Evolutionary conservation across 139 green algal species (phyloP), one percentile per base, ranked within the genome.

Genomic region (Gonium pectorale): DNA sequence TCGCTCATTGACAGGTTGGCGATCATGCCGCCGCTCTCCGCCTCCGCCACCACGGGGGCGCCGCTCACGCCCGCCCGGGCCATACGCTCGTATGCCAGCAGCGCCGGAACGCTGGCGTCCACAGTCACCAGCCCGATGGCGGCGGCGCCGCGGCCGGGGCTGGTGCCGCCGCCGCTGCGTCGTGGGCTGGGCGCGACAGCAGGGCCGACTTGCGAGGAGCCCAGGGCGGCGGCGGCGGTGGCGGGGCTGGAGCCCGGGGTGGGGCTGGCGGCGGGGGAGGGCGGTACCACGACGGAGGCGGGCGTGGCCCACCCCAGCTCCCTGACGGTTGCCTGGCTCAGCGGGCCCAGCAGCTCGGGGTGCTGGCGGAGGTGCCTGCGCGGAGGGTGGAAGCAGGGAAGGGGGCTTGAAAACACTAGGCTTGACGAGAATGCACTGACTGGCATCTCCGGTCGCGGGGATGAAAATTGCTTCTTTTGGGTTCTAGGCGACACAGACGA

Each of bases 1-100:
- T 97, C 94, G 1, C 85, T 93, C n/a, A 93, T 89, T 52, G 82
- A 92, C 67, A 97, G 86, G 85, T 97, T 97, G 67, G 94, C 94
- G 27, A 97, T 92, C 49, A 97, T 69, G 38, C 90, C 69, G 3
- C 95, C 88, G 49, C 60, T 54, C 62, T 83, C 88, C 3, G 89
- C 64, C 11, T 81, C 79, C 40, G 80, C 78, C n/a, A 97, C 80
- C 56, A 96, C 92, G 7, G 94, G 88, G 6, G 77, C 77, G 41
- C 77, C 77, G 41, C 60, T 74, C 19, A 83, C 77, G 21, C 62
- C 62, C 6, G 59, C 89, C 4, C 67, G 68, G 59, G 83, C 71
- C 80, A 97, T 93, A 40, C 88, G 63, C 43, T 93, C 87, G 67
- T 93, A 93, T 2, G 94, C 94, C 60, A 97, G 80, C 71, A 97